These are phyloP conservation scores for Phylloporus sp. DNA, from an alignment of 768 basidiomycete species.

Conservation along the genomic window DNA sequence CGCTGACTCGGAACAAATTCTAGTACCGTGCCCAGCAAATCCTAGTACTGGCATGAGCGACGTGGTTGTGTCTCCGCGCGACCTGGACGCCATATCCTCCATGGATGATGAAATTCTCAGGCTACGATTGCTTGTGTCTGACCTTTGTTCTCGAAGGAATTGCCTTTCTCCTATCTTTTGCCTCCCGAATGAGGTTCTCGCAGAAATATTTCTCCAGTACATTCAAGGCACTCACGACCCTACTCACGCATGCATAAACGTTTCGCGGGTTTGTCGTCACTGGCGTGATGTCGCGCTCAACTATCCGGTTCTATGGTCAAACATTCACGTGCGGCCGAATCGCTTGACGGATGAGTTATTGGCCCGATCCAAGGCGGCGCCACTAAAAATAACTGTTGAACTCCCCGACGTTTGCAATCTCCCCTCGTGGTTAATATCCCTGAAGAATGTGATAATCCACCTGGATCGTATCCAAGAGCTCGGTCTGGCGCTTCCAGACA, in stretches of 20 bases:
- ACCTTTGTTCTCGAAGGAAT: constrained; percentile 7
- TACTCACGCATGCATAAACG: constrained; percentile 1
- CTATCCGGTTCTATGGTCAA: constrained; percentile 38
- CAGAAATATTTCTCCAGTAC: constrained; percentile 14
- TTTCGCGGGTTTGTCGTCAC: constrained; percentile 20
- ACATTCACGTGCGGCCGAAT: constrained; percentile 26
- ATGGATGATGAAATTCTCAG: background rate
- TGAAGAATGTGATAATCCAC: no score
- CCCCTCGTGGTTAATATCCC: no score
- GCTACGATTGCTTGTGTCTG: background rate
- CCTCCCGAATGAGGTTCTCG: constrained; percentile 13
- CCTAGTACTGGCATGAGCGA: no score
- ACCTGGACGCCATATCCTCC: no score
- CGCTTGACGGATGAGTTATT: constrained; percentile 39
- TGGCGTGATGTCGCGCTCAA: constrained; percentile 43
- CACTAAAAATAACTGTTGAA: constrained; percentile 15
- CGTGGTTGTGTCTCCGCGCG: no score
- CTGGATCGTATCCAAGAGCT: no score
- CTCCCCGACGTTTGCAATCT: no score
- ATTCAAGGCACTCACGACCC: background rate
- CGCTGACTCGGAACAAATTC: no score
- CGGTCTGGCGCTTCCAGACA: no score
- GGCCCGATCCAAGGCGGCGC: constrained; percentile 38
- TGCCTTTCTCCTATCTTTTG: constrained; percentile 2
- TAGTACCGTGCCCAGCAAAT: no score